Percentiles rank a stretch among this genome's conserved stretches.
Conservation (phyloP, 768 basidiomycete genomes). For the Neoboletus magnificus region DNA sequence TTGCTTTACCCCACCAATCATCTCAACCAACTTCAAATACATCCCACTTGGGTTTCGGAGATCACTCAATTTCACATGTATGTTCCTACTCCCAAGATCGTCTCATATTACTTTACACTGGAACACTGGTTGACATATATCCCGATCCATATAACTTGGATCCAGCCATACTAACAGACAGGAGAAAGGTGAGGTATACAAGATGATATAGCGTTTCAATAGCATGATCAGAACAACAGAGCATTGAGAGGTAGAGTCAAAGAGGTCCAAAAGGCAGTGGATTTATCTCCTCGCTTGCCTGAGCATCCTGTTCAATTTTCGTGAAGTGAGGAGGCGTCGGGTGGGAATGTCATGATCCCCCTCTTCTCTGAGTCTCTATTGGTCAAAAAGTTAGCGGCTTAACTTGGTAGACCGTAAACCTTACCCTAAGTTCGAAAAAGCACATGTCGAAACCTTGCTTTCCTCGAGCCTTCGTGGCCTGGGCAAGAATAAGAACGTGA, state of each 20-base stretch:
- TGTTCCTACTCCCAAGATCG: slow-evolving; percentile 2
- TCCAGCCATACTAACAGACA: background rate
- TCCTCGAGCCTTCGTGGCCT: slow-evolving; percentile 24
- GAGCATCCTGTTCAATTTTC: slow-evolving; percentile 14
- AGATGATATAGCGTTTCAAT: background rate
- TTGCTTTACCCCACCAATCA: slow-evolving; percentile 2
- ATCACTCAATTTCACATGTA: slow-evolving; percentile 8
- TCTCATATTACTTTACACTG: slow-evolving; percentile 12
- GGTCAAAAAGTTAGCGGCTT: background rate
- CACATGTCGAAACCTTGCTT: slow-evolving; percentile 28
- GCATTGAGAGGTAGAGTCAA: background rate
- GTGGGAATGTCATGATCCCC: slow-evolving; percentile 18
- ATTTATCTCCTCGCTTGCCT: background rate
- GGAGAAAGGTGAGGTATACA: background rate
- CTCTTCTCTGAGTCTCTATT: slow-evolving; percentile 24
- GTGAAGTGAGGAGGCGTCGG: slow-evolving; percentile 15
- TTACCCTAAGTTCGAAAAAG: slow-evolving; percentile 28
- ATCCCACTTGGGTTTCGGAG: slow-evolving; percentile 4
- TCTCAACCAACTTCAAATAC: background rate
- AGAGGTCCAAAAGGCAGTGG: background rate
- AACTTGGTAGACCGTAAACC: background rate
- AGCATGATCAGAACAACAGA: slow-evolving; percentile 9
- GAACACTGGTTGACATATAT: slow-evolving; percentile 18
- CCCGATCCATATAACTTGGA: slow-evolving; percentile 4
- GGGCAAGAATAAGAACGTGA: slow-evolving; percentile 2